Conservation (phyloP, 1,284 basidiomycete genomes). For the Rhodotorula sp. region DNA sequence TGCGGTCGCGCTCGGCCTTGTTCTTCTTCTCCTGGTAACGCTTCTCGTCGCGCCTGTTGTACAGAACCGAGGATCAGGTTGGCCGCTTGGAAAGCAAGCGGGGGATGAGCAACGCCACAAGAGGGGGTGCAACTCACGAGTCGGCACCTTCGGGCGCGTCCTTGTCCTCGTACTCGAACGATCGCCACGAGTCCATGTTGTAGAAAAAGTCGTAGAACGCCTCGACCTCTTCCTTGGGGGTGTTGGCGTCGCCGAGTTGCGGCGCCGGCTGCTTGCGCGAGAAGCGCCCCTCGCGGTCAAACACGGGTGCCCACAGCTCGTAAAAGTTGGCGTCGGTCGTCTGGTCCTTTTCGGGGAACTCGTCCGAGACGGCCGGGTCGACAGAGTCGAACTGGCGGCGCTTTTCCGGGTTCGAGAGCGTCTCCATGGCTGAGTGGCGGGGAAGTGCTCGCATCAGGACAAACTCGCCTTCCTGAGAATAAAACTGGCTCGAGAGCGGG, state of each 20-base stretch:
- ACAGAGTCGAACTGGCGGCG: constrained; percentile 96
- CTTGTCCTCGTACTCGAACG: constrained; percentile 98
- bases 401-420: constrained; percentile 80
- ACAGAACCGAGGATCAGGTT: background rate
- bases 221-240: constrained; percentile 79
- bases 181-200: constrained; percentile 98
- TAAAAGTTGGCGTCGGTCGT: constrained; percentile 68
- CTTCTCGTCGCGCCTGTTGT: constrained; percentile 86
- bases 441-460: background rate
- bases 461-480: background rate
- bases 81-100: background rate
- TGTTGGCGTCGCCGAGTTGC: constrained; percentile 67
- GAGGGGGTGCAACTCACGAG: constrained; percentile 58
- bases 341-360: constrained; percentile 62
- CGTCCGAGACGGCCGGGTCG: constrained; percentile 80
- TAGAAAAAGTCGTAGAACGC: constrained; percentile 99
- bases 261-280: constrained; percentile 85
- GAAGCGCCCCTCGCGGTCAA: constrained; percentile 88
- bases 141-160: constrained; percentile 98
- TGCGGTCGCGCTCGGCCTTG: constrained; percentile 88
- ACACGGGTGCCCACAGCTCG: constrained; percentile 68
- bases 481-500: background rate
- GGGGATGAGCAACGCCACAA: background rate
- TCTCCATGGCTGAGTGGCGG: constrained; percentile 58
- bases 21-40: constrained; percentile 99